Evolutionary conservation across 2,329 filamentous ascomycete species (phyloP).

Genomic region (Seiridium cupressi): DNA sequence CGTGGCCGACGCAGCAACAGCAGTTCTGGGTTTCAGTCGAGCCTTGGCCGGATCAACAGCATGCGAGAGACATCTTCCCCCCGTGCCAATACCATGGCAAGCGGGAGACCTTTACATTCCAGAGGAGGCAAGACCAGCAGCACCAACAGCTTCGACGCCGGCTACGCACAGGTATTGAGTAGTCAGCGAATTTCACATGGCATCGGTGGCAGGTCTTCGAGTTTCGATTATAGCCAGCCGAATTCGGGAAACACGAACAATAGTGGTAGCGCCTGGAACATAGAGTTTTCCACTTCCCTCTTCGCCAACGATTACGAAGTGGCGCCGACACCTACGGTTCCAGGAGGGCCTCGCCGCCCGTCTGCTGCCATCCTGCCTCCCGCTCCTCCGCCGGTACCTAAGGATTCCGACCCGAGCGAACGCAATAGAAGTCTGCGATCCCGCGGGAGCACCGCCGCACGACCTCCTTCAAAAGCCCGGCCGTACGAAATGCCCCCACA

Average conservation of each 20-base stretch:
- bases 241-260: conserved; percentile 16
- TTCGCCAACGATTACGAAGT: conserved; percentile 68
- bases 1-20: conserved; percentile 75
- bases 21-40: conserved; percentile 67
- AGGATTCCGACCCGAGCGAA: conserved; percentile 25
- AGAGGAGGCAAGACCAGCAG: conserved; percentile 64
- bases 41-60: conserved; percentile 62
- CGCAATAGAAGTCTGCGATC: conserved; percentile 58
- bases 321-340: conserved; percentile 82
- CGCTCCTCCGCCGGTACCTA: conserved; percentile 37
- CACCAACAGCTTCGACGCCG: conserved; percentile 62
- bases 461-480: conserved; percentile 13
- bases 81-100: conserved; percentile 32
- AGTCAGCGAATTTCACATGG: conserved; percentile 58
- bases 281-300: conserved; percentile 48
- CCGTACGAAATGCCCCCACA: conserved; percentile 22
- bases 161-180: conserved; percentile 55
- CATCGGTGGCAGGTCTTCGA: conserved; percentile 61
- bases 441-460: conserved; percentile 23
- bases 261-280: conserved; percentile 34
- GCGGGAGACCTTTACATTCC: conserved; percentile 43
- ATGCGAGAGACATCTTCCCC: conserved; percentile 47
- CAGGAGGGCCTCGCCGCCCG: conserved; percentile 67
- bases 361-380: conserved; percentile 27
- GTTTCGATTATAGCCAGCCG: conserved; percentile 67